Evolutionary conservation across 2,329 filamentous ascomycete species (phyloP).

Genomic region (Thelonectria blattea): DNA sequence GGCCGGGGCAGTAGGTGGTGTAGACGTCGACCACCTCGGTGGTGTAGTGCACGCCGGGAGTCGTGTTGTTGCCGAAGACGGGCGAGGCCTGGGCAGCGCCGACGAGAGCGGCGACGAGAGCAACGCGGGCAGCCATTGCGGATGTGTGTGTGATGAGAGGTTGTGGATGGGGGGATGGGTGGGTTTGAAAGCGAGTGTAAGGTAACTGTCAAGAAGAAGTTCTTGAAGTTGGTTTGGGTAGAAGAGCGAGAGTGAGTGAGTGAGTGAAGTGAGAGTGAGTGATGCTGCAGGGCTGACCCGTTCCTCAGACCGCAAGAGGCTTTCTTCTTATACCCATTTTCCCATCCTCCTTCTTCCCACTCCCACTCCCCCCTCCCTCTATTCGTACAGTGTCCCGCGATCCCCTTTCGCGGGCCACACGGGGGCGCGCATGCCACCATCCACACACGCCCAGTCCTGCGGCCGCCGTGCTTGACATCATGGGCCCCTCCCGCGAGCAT

Average conservation of each 20-base stretch:
- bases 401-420: neutral
- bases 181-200: neutral
- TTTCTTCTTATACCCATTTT: neutral
- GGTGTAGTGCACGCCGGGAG: conserved; percentile 53
- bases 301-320: neutral
- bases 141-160: neutral
- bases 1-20: conserved; percentile 74
- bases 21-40: conserved; percentile 70
- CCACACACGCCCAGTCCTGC: neutral
- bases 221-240: too few species aligned
- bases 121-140: neutral
- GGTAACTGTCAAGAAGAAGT: neutral
- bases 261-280: neutral
- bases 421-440: too few species aligned
- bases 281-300: neutral
- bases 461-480: neutral
- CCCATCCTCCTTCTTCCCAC: too few species aligned
- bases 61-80: conserved; percentile 42
- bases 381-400: too few species aligned
- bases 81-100: conserved; percentile 46
- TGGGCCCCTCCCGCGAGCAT: neutral
- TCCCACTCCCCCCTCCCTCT: too few species aligned
- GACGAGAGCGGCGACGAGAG: conserved; percentile 52
- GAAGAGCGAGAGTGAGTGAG: neutral
- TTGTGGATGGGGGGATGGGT: too few species aligned